phyloP scores from a whole-genome alignment of 139 green algal genomes.

The Tetraselmis striata region DNA sequence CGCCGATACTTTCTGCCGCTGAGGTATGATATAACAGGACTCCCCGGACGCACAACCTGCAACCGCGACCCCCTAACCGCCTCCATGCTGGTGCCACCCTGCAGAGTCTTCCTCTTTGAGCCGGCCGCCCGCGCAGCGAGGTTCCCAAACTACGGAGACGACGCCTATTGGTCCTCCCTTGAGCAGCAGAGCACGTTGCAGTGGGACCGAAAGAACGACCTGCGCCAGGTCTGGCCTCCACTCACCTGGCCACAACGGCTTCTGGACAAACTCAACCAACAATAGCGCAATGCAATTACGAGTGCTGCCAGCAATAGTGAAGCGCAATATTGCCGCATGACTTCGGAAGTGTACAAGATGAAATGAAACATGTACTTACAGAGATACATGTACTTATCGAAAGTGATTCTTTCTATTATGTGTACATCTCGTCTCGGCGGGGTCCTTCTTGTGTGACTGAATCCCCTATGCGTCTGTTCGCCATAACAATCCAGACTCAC shows the following conservation, averaged over 20 bases:
- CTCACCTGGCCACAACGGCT: not conserved
- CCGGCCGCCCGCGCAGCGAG: too few species aligned
- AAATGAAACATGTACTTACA: not conserved
- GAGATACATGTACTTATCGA: too few species aligned
- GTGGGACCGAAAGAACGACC: not conserved
- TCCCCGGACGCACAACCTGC: too few species aligned
- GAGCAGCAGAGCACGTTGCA: not conserved
- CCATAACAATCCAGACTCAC: too few species aligned
- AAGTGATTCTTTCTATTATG: not conserved
- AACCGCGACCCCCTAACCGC: not conserved
- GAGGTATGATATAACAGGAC: too few species aligned
- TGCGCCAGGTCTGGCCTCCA: not conserved
- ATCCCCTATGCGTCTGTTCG: too few species aligned
- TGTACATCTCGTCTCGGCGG: not conserved
- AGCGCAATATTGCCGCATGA: not conserved
- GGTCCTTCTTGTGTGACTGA: not conserved
- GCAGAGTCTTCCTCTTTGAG: not conserved
- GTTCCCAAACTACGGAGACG: not conserved
- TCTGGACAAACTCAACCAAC: not conserved
- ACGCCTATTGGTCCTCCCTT: not conserved
- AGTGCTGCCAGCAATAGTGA: not conserved
- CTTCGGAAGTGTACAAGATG: too few species aligned
- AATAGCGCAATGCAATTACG: too few species aligned
- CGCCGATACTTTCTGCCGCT: too few species aligned
- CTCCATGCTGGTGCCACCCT: not conserved